phyloP scores from a whole-genome alignment of 2,329 filamentous ascomycete species.

The Stromatinia cepivora region DNA sequence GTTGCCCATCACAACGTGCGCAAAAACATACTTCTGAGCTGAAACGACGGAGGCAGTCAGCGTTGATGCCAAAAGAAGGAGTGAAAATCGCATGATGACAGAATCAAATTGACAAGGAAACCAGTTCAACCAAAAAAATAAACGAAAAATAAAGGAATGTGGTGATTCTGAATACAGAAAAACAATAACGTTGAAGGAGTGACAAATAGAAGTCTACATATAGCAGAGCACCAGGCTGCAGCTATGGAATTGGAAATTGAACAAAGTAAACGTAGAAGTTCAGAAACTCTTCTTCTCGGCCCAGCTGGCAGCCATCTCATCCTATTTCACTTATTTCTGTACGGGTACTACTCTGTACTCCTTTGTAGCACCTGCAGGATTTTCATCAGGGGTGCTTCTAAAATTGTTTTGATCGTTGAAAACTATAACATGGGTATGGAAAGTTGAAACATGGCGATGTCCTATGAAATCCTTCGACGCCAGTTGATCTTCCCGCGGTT shows the following conservation, averaged over 20 bases:
- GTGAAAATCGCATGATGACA: constrained; percentile 22
- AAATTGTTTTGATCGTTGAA: neutral
- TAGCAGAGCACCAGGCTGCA: constrained; percentile 19
- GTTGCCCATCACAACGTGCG: constrained; percentile 41
- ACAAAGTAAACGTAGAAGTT: constrained; percentile 1
- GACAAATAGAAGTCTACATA: constrained; percentile 7
- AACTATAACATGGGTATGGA: neutral
- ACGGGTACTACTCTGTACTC: constrained; percentile 12
- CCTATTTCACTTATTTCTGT: constrained; percentile 9
- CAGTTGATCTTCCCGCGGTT: neutral
- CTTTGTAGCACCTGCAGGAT: constrained; percentile 15
- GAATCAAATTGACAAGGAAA: neutral
- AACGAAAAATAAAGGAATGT: constrained; percentile 14
- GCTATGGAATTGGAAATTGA: neutral
- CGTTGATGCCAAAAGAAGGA: constrained; percentile 22
- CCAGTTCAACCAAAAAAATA: constrained; percentile 10
- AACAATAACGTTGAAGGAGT: neutral
- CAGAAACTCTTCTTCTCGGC: constrained; percentile 9
- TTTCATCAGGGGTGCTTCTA: neutral
- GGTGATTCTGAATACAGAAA: constrained; percentile 15
- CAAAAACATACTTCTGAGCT: constrained; percentile 37
- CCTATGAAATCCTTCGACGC: neutral
- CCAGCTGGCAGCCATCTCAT: constrained; percentile 19
- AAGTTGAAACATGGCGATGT: constrained; percentile 18
- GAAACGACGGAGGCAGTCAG: constrained; percentile 23